Evolutionary conservation across 2,329 filamentous ascomycete genomes (phyloP).

Genomic region (Xylariaceae sp.): DNA sequence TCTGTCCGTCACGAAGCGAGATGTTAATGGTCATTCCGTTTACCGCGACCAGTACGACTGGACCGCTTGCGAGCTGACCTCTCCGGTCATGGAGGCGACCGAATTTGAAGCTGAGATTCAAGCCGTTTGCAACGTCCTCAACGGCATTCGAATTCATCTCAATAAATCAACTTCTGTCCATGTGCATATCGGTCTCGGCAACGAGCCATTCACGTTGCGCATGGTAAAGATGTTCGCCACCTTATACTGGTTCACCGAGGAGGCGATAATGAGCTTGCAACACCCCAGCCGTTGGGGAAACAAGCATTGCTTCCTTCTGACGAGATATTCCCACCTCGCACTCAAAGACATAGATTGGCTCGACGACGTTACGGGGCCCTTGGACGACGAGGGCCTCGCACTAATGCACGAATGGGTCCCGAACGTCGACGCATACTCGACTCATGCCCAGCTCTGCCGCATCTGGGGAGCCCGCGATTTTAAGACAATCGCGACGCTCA

Average conservation of each 20-base stretch:
- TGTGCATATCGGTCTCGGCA: constrained; percentile 26
- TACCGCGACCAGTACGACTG: constrained; percentile 12
- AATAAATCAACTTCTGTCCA: constrained; percentile 24
- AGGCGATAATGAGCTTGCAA: constrained; percentile 20
- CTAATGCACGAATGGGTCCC: constrained; percentile 19
- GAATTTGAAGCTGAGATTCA: constrained; percentile 16
- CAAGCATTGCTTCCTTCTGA: constrained; percentile 10
- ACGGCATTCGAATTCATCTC: constrained; percentile 19
- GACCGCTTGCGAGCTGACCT: constrained; percentile 22
- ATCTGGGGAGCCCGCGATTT: constrained; percentile 21
- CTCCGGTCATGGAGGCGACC: constrained; percentile 18
- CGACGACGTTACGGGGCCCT: neutral
- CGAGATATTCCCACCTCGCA: constrained; percentile 11
- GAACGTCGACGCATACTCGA: neutral
- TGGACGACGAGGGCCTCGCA: neutral
- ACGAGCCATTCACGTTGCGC: constrained; percentile 25
- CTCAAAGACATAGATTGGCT: neutral
- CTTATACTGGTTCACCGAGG: constrained; percentile 22
- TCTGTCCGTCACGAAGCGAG: constrained; percentile 4
- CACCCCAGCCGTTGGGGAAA: constrained; percentile 23
- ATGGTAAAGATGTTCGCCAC: constrained; percentile 25
- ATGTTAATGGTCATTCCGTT: neutral
- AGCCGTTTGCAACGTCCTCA: constrained; percentile 21
- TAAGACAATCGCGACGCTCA: constrained; percentile 16
- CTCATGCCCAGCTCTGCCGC: constrained; percentile 8